Percentiles rank a stretch among this genome's conserved stretches.
phyloP scores from a whole-genome alignment of 805 yeast species.

The Maudiozyma pseudohumilis region DNA sequence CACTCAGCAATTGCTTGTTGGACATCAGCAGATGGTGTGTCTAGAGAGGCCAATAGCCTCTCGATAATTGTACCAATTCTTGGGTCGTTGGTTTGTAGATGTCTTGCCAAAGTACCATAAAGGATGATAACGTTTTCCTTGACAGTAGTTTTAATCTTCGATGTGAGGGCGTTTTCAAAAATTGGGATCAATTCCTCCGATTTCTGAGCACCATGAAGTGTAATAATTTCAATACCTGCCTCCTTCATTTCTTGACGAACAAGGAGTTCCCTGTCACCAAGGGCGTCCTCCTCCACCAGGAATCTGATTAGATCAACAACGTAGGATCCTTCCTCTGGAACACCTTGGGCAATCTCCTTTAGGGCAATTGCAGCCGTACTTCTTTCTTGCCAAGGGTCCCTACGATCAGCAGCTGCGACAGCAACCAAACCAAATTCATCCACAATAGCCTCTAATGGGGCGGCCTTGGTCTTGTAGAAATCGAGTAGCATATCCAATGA shows the following conservation, averaged over 20 bases:
- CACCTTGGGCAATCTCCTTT: conserved; percentile 42
- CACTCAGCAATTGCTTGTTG: conserved; percentile 82
- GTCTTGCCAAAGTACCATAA: conserved; percentile 87
- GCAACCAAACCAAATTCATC: conserved; percentile 77
- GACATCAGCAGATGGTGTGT: conserved; percentile 82
- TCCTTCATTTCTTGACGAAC: conserved; percentile 80
- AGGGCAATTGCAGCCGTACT: conserved; percentile 70
- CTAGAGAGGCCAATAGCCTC: conserved; percentile 62
- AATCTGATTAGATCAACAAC: conserved; percentile 52
- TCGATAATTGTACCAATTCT: conserved; percentile 59
- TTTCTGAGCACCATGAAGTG: conserved; percentile 49
- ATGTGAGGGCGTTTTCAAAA: conserved; percentile 56
- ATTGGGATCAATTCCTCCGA: conserved; percentile 72
- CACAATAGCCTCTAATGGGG: conserved; percentile 64
- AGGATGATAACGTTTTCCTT: conserved; percentile 76
- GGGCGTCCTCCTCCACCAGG: conserved; percentile 50
- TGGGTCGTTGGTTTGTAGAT: conserved; percentile 55
- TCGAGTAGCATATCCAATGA: conserved; percentile 40
- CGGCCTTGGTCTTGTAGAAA: conserved; percentile 48
- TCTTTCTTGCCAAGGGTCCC: conserved; percentile 78
- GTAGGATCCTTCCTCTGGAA: conserved; percentile 29
- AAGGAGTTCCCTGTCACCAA: conserved; percentile 62
- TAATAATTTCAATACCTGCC: conserved; percentile 73
- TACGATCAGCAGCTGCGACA: conserved; percentile 47
- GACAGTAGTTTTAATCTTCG: conserved; percentile 35